Evolutionary conservation across 2,329 filamentous ascomycete species (phyloP).

Genomic region (Albophoma yamanashiensis): DNA sequence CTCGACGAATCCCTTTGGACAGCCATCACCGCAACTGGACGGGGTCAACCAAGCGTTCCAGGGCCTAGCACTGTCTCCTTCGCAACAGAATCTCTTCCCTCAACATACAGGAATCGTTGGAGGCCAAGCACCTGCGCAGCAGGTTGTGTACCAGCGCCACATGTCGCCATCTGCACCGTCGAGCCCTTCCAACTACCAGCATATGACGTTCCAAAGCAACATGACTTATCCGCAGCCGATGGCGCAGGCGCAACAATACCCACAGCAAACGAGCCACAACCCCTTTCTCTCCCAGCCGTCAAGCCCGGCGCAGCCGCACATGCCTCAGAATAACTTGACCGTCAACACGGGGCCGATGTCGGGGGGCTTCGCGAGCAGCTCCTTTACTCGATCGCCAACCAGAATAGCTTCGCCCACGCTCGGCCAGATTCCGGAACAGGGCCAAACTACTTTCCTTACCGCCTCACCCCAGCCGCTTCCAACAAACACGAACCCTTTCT

Average conservation of each 20-base stretch:
- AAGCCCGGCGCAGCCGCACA: slow-evolving; percentile 19
- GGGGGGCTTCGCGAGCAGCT: slow-evolving; percentile 30
- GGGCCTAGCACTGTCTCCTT: slow-evolving; percentile 54
- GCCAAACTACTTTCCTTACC: slow-evolving; percentile 31
- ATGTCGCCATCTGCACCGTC: slow-evolving; percentile 31
- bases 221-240: slow-evolving; percentile 30
- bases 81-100: slow-evolving; percentile 55
- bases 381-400: slow-evolving; percentile 38
- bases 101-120: slow-evolving; percentile 59
- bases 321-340: slow-evolving; percentile 25
- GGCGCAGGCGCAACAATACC: slow-evolving; percentile 20
- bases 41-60: slow-evolving; percentile 61
- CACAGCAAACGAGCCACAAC: slow-evolving; percentile 35
- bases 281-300: slow-evolving; percentile 36
- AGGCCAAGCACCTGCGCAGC: slow-evolving; percentile 27
- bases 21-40: slow-evolving; percentile 27
- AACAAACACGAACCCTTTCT: slow-evolving; percentile 26
- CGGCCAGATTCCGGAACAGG: slow-evolving; percentile 42
- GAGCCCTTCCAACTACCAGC: slow-evolving; percentile 27
- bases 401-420: slow-evolving; percentile 38
- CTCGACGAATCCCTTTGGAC: slow-evolving; percentile 61
- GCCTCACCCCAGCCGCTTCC: slow-evolving; percentile 16
- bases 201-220: slow-evolving; percentile 28
- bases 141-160: slow-evolving; percentile 30
- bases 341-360: slow-evolving; percentile 26